Evolutionary conservation across 257 asterid species (phyloP).

Genomic region (Solanum tarijense): DNA sequence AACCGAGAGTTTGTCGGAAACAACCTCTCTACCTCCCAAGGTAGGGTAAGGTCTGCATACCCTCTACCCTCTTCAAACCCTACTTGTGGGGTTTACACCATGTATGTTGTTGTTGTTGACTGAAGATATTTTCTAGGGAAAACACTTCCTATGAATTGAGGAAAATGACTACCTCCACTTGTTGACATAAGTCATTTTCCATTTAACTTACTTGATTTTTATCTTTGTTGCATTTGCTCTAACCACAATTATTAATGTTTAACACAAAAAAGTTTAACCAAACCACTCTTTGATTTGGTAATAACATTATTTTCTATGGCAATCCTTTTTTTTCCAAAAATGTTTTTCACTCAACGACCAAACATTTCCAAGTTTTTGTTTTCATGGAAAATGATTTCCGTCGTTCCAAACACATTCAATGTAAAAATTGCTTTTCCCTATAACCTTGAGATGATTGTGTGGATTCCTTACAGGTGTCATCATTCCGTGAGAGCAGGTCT

Average conservation of each 20-base stretch:
- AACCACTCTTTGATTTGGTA: background rate
- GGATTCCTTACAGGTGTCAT: constrained; percentile 53
- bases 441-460: background rate
- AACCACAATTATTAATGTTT: background rate
- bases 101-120: background rate
- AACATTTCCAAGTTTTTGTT: background rate
- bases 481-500: constrained; percentile 89
- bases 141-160: background rate
- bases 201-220: background rate
- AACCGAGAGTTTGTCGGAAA: background rate
- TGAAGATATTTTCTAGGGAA: background rate
- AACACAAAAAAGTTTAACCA: background rate
- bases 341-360: background rate
- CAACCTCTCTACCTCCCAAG: background rate
- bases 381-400: background rate
- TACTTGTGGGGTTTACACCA: background rate
- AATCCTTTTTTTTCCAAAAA: background rate
- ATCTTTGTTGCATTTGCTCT: background rate
- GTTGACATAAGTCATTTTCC: background rate
- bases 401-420: background rate
- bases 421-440: background rate
- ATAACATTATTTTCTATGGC: background rate
- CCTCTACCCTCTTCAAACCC: background rate
- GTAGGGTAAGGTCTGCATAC: background rate
- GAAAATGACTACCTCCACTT: background rate